These are phyloP conservation scores for Lecanicillium sp. DNA, from an alignment of 2,329 filamentous ascomycete genomes.

Conservation along the genomic window DNA sequence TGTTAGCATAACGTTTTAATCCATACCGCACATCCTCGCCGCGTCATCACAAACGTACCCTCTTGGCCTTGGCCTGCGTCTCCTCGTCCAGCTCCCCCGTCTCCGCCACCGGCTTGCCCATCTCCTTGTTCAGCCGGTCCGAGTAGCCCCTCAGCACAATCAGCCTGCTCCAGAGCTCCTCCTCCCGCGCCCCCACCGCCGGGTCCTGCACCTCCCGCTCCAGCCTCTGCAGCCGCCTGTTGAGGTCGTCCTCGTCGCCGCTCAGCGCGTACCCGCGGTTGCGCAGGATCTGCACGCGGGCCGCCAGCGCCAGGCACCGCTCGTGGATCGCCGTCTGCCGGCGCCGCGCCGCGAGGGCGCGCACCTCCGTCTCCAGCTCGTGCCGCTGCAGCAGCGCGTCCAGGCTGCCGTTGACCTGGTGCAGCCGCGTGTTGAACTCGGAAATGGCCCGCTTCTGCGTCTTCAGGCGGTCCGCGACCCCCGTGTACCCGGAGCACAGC, in stretches of 20 bases:
- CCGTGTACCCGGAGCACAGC: constrained; percentile 65
- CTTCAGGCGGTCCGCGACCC: constrained; percentile 65
- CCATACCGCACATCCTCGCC: background rate
- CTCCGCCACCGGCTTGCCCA: constrained; percentile 59
- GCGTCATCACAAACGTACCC: constrained; percentile 45
- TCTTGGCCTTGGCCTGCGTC: constrained; percentile 65
- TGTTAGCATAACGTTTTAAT: constrained; percentile 16
- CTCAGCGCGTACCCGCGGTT: constrained; percentile 78
- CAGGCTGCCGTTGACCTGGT: constrained; percentile 72
- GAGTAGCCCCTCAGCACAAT: constrained; percentile 69
- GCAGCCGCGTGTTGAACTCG: constrained; percentile 64
- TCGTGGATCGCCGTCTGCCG: constrained; percentile 68
- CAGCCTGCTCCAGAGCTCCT: constrained; percentile 81
- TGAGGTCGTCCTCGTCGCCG: constrained; percentile 71
- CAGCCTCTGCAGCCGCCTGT: constrained; percentile 62
- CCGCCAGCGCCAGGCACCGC: constrained; percentile 67
- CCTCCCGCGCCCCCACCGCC: constrained; percentile 65
- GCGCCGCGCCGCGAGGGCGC: constrained; percentile 64
- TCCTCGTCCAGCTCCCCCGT: constrained; percentile 60
- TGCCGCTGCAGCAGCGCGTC: constrained; percentile 68
- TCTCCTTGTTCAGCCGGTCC: constrained; percentile 64
- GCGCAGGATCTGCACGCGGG: constrained; percentile 72
- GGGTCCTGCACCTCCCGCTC: constrained; percentile 70
- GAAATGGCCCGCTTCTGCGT: constrained; percentile 64
- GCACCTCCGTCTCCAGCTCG: constrained; percentile 69